A percentile compares a stretch with the other conserved stretches of the same genome.
Evolutionary conservation across 75 land plant species (phyloP).

Genomic region (Ceratopteris richardii): DNA sequence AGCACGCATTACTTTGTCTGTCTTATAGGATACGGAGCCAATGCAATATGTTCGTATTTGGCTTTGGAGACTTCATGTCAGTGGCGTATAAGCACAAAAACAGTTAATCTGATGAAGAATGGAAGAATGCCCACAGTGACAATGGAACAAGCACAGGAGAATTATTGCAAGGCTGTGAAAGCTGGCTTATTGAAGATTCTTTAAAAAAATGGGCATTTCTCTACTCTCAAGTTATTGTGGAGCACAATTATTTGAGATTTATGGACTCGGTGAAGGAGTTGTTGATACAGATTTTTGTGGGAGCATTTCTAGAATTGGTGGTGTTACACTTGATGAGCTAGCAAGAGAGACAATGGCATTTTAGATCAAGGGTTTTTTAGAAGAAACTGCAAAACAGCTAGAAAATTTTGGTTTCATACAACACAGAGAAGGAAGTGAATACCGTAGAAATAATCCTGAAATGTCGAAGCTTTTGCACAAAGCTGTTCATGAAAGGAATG

Average conservation of each 20-base stretch:
- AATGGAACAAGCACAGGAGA: slow-evolving; percentile 91
- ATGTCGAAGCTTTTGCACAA: too few relatives aligned
- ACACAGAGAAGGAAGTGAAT: slow-evolving; percentile 95
- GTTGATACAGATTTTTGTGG: slow-evolving; percentile 86
- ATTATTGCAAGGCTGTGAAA: slow-evolving; percentile 78
- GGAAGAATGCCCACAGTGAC: slow-evolving; percentile 96
- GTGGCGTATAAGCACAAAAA: slow-evolving; percentile 88
- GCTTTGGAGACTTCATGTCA: slow-evolving; percentile 95
- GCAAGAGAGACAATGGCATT: slow-evolving; percentile 91
- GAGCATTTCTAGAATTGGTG: slow-evolving; percentile 79
- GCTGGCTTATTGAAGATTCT: slow-evolving; percentile 80
- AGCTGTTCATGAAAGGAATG: too few relatives aligned
- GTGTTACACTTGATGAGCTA: slow-evolving; percentile 86
- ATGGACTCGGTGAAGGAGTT: slow-evolving; percentile 81
- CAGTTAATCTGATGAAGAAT: slow-evolving; percentile 85
- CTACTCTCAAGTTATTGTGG: slow-evolving; percentile 95
- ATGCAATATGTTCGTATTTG: slow-evolving; percentile 97
- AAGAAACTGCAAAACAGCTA: slow-evolving; percentile 84
- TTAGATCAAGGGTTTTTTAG: slow-evolving; percentile 96
- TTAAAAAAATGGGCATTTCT: slow-evolving; percentile 98
- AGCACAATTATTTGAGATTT: slow-evolving; percentile 97
- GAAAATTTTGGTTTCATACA: slow-evolving; percentile 98
- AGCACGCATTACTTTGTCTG: slow-evolving; percentile 99
- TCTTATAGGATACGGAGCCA: slow-evolving; percentile 98
- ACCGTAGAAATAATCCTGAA: slow-evolving; percentile 97